A percentile compares a stretch with the other conserved stretches of the same genome.
Conservation (phyloP, 208 protist genomes). For the Trypanosoma scelopori region DNA sequence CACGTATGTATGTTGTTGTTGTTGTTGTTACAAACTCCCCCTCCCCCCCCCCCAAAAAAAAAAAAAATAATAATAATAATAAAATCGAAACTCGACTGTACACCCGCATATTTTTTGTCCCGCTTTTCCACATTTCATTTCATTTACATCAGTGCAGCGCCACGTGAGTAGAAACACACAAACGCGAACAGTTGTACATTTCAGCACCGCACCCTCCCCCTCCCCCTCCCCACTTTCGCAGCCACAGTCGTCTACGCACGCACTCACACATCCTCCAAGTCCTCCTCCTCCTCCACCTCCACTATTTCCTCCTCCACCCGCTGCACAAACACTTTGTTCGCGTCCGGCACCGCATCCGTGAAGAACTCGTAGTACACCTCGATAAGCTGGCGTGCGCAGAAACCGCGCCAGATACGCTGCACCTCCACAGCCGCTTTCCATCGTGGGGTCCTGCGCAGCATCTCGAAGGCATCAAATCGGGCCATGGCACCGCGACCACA, state of each 20-base stretch:
- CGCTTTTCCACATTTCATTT: not conserved
- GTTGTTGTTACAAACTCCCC: no score
- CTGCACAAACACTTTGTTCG: constrained; percentile 10
- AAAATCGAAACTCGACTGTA: no score
- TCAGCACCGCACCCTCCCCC: not conserved
- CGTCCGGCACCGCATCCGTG: constrained; percentile 35
- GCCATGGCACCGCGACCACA: constrained; percentile 12
- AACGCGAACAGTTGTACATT: not conserved
- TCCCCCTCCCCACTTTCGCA: no score
- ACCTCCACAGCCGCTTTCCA: constrained; percentile 39
- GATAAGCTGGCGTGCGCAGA: constrained; percentile 33
- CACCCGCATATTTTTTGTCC: no score
- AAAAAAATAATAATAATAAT: no score
- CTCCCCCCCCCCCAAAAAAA: no score
- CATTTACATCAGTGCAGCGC: no score
- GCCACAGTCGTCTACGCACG: constrained; percentile 1
- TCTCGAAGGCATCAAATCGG: not conserved
- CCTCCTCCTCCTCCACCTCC: not conserved
- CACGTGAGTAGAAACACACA: not conserved
- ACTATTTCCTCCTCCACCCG: constrained; percentile 5
- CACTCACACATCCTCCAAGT: not conserved
- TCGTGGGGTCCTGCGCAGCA: not conserved
- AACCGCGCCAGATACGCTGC: constrained; percentile 62
- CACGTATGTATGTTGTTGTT: not conserved
- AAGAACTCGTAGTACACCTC: constrained; percentile 70